Evolutionary conservation across 805 yeast species (phyloP).

Genomic region (Geotrichum ghanense): DNA sequence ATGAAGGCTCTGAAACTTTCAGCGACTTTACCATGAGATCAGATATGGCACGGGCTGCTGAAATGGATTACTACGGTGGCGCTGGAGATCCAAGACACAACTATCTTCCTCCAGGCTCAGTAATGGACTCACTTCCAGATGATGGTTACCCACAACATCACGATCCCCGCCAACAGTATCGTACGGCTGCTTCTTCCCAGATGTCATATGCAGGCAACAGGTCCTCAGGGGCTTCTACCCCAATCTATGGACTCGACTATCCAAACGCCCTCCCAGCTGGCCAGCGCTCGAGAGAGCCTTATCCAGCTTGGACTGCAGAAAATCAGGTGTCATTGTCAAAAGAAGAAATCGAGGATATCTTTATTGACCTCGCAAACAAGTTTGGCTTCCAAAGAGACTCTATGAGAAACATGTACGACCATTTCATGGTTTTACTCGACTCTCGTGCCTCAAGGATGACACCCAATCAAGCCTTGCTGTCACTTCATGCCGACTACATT

Average conservation of each 20-base stretch:
- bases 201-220: slow-evolving; percentile 76
- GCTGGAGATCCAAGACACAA: slow-evolving; percentile 20
- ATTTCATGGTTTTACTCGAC: slow-evolving; percentile 68
- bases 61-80: slow-evolving; percentile 29
- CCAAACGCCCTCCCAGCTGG: slow-evolving; percentile 43
- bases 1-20: slow-evolving; percentile 29
- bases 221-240: slow-evolving; percentile 90
- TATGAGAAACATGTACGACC: slow-evolving; percentile 69
- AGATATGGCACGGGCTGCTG: slow-evolving; percentile 27
- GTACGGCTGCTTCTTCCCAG: slow-evolving; percentile 32
- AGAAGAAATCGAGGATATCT: slow-evolving; percentile 49
- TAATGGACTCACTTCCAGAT: slow-evolving; percentile 15
- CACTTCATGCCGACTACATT: slow-evolving; percentile 81
- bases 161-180: slow-evolving; percentile 14
- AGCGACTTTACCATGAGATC: slow-evolving; percentile 34
- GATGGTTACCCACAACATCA: slow-evolving; percentile 17
- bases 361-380: slow-evolving; percentile 42
- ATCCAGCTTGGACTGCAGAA: slow-evolving; percentile 99
- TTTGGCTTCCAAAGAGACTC: slow-evolving; percentile 85
- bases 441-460: slow-evolving; percentile 76
- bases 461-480: slow-evolving; percentile 56
- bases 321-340: slow-evolving; percentile 67
- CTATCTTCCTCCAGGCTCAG: slow-evolving; percentile 15
- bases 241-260: slow-evolving; percentile 64
- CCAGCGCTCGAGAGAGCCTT: slow-evolving; percentile 65